These are phyloP conservation scores for Colletotrichum sp. DNA, from an alignment of 2,329 filamentous ascomycete species.

Conservation along the genomic window DNA sequence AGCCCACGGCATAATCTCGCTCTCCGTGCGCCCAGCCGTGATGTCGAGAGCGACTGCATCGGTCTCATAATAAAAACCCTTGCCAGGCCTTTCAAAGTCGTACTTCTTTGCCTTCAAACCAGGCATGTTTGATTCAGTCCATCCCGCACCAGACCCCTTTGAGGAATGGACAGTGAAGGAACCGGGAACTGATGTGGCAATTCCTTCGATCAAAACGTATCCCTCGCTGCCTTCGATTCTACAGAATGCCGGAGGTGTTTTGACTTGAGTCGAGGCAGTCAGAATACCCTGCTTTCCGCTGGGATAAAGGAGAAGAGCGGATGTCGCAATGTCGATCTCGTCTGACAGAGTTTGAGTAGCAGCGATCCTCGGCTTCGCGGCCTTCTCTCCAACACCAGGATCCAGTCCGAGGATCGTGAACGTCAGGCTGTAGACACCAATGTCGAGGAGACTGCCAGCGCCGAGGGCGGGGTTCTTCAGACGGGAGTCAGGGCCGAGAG, in stretches of 20 bases:
- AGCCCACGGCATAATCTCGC: conserved; percentile 45
- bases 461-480: conserved; percentile 42
- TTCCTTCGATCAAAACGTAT: conserved; percentile 38
- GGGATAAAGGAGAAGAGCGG: conserved; percentile 42
- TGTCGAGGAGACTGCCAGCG: conserved; percentile 45
- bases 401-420: conserved; percentile 42
- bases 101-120: conserved; percentile 29
- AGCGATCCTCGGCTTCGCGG: conserved; percentile 34
- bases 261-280: conserved; percentile 40
- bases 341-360: conserved; percentile 38
- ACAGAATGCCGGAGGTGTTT: conserved; percentile 30
- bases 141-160: conserved; percentile 23
- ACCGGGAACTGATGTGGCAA: conserved; percentile 32
- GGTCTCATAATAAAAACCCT: conserved; percentile 49
- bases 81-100: conserved; percentile 37
- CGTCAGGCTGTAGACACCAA: conserved; percentile 47
- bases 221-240: conserved; percentile 44
- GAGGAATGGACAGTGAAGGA: conserved; percentile 37
- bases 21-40: conserved; percentile 38
- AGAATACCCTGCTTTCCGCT: conserved; percentile 43
- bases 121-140: not conserved
- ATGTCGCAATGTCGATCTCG: conserved; percentile 38
- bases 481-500: conserved; percentile 33
- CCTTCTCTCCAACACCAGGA: conserved; percentile 26
- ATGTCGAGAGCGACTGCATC: conserved; percentile 46